Evolutionary conservation across 2,329 filamentous ascomycete species (phyloP).

Genomic region (Plenodomus tracheiphilus): DNA sequence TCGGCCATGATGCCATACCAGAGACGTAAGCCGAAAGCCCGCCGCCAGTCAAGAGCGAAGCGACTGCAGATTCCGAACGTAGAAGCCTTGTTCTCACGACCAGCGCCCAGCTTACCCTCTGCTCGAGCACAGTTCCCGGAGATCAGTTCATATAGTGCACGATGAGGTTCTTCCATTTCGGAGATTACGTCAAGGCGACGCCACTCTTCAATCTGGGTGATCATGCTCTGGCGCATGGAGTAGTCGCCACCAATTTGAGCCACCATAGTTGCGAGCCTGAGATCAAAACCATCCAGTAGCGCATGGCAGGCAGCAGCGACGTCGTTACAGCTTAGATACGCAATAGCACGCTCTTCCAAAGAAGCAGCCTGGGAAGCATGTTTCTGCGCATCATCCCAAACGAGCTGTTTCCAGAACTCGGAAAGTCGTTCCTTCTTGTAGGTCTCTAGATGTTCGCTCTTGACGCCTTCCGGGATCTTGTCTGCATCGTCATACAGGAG

Average conservation of each 20-base stretch:
- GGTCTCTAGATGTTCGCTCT: constrained; percentile 46
- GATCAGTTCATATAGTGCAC: constrained; percentile 86
- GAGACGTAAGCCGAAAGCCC: constrained; percentile 85
- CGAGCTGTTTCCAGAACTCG: constrained; percentile 61
- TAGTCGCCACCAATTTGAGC: constrained; percentile 79
- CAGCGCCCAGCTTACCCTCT: constrained; percentile 72
- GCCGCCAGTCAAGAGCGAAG: constrained; percentile 89
- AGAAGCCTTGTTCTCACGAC: constrained; percentile 77
- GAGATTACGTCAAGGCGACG: constrained; percentile 78
- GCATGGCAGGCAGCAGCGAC: constrained; percentile 81
- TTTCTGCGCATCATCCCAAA: constrained; percentile 44
- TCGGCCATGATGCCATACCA: constrained; percentile 79
- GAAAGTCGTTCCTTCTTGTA: constrained; percentile 65
- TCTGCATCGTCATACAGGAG: constrained; percentile 75
- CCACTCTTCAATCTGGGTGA: constrained; percentile 82
- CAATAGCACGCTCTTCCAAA: constrained; percentile 80
- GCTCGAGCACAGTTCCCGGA: constrained; percentile 85
- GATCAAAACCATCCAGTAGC: constrained; percentile 75
- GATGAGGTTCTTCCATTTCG: constrained; percentile 82
- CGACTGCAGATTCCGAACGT: constrained; percentile 81
- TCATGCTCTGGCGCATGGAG: constrained; percentile 72
- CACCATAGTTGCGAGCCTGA: constrained; percentile 81
- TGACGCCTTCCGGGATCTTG: constrained; percentile 43
- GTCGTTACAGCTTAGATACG: constrained; percentile 76
- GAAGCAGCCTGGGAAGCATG: constrained; percentile 62